Conservation (phyloP, 306 rosid species). For the Echinosophora koreensis region DNA sequence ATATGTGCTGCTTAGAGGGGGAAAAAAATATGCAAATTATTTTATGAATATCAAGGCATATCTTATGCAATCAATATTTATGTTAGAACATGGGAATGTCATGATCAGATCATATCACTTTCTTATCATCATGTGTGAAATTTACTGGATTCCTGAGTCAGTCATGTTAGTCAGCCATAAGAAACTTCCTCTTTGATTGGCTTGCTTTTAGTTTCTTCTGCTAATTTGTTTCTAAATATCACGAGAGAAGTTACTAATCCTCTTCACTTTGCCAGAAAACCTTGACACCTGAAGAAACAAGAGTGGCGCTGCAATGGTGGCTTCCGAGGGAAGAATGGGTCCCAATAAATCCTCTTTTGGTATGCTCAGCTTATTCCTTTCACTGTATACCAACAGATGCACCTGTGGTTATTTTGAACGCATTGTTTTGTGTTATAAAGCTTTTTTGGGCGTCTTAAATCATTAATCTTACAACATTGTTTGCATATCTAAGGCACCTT, state of each 20-base stretch:
- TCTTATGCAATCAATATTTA: slow-evolving; percentile 5
- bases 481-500: slow-evolving; percentile 2
- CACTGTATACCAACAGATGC: not conserved
- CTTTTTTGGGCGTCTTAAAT: slow-evolving; percentile 4
- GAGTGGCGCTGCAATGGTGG: slow-evolving; percentile 82
- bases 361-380: slow-evolving; percentile 51
- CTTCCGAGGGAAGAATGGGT: slow-evolving; percentile 96
- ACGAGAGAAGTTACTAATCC: slow-evolving; percentile 36
- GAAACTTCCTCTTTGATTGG: not conserved
- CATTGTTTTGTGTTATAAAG: not conserved
- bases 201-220: slow-evolving; percentile 9
- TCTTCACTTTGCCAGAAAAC: slow-evolving; percentile 70
- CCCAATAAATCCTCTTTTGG: slow-evolving; percentile 93
- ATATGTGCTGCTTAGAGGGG: not conserved
- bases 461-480: slow-evolving; percentile 17
- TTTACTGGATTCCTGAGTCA: not conserved
- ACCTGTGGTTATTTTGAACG: slow-evolving; percentile 16
- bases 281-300: slow-evolving; percentile 83
- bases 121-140: slow-evolving; percentile 8
- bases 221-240: not conserved
- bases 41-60: slow-evolving; percentile 10
- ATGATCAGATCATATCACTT: slow-evolving; percentile 24
- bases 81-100: slow-evolving; percentile 14
- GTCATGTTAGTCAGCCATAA: not conserved
- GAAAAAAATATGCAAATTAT: not conserved